Evolutionary conservation across 148 eudicot genomes (phyloP).

Genomic region (Rhododendron simsii): DNA sequence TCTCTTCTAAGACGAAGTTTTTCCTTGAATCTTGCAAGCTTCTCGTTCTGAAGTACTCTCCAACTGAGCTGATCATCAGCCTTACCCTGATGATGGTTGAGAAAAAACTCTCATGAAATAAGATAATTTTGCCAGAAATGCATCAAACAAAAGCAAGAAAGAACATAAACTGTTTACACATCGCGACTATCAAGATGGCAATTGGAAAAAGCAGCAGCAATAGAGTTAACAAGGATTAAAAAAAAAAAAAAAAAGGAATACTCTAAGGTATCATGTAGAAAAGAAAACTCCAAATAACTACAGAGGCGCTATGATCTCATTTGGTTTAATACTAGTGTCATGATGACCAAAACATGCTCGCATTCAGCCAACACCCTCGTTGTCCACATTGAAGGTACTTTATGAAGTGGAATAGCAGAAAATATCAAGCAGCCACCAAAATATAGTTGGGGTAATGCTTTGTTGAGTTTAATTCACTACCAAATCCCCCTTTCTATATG

Average conservation of each 20-base stretch:
- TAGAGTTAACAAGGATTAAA: not conserved
- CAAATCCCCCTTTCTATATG: not conserved
- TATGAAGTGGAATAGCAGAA: not conserved
- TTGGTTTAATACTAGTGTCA: not conserved
- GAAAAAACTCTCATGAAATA: not conserved
- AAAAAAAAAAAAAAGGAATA: not conserved
- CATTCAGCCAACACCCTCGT: not conserved
- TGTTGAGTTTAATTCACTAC: not conserved
- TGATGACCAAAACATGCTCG: not conserved
- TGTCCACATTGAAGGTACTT: not conserved
- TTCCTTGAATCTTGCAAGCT: slow-evolving; percentile 58
- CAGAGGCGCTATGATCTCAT: not conserved
- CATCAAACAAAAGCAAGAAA: slow-evolving; percentile 10
- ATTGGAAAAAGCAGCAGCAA: not conserved
- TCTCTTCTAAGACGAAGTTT: slow-evolving; percentile 64
- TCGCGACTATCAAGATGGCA: not conserved
- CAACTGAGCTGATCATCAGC: slow-evolving; percentile 83
- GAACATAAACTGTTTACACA: not conserved
- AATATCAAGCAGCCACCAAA: not conserved
- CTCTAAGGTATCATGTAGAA: not conserved
- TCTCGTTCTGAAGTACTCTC: slow-evolving; percentile 79
- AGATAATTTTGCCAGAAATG: not conserved
- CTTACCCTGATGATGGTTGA: slow-evolving; percentile 49
- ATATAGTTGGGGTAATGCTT: not conserved
- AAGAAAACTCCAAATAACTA: not conserved